phyloP scores from a whole-genome alignment of 1,284 basidiomycete species.

The Porodaedalea pini region DNA sequence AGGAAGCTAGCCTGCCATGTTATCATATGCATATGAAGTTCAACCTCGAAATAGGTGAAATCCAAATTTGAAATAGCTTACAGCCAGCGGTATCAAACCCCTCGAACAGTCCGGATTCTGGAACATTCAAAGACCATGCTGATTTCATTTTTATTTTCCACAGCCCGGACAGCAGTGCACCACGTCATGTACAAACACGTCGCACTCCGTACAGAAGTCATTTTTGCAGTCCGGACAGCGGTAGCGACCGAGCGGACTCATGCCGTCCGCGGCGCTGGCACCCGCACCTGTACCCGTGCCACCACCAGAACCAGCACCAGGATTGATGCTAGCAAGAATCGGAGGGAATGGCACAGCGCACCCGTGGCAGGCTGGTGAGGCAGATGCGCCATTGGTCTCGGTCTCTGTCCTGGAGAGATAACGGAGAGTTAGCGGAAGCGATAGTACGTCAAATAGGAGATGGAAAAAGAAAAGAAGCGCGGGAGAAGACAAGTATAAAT shows the following conservation, averaged over 20 bases:
- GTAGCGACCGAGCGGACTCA: conserved; percentile 79
- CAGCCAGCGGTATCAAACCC: too few species aligned
- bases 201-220: conserved; percentile 62
- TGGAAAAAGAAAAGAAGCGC: conserved; percentile 1
- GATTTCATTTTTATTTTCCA: conserved; percentile 36
- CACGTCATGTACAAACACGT: conserved; percentile 60
- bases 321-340: background rate
- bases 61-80: too few species aligned
- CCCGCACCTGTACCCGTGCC: conserved; percentile 23
- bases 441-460: background rate
- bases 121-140: background rate
- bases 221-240: conserved; percentile 55
- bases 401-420: conserved; percentile 36
- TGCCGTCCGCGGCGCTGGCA: conserved; percentile 48
- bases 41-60: too few species aligned
- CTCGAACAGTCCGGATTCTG: too few species aligned
- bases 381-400: conserved; percentile 36
- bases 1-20: too few species aligned
- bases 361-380: conserved; percentile 55
- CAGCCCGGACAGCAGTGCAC: conserved; percentile 57
- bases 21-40: too few species aligned
- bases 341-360: conserved; percentile 64
- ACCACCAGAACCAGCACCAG: conserved; percentile 16
- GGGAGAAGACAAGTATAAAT: conserved; percentile 11
- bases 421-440: conserved; percentile 11